Evolutionary conservation across 1,284 basidiomycete genomes (phyloP).

Genomic region (Heterobasidion occidentale): DNA sequence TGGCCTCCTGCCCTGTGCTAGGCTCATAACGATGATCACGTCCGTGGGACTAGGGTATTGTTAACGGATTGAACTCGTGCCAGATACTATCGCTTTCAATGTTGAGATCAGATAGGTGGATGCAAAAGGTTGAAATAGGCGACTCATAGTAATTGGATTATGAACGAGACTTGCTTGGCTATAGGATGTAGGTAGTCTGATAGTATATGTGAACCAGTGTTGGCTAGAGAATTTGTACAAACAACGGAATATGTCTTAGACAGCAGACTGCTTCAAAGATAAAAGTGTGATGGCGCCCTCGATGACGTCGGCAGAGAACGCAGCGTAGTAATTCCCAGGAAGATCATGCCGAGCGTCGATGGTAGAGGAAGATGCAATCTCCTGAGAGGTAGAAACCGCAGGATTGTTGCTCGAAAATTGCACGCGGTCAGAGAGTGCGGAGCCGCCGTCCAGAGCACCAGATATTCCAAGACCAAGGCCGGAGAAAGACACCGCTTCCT

Average conservation of each 20-base stretch:
- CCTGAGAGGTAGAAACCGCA: not conserved
- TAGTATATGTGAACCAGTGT: too few relatives aligned
- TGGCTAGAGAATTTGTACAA: not conserved
- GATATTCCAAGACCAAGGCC: not conserved
- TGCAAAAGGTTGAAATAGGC: not conserved
- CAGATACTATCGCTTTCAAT: too few relatives aligned
- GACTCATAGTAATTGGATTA: not conserved
- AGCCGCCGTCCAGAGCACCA: not conserved
- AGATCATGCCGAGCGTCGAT: conserved; percentile 8
- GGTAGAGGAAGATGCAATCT: not conserved
- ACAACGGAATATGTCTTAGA: conserved; percentile 5
- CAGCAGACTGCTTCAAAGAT: conserved; percentile 26
- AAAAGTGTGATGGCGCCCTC: conserved; percentile 33
- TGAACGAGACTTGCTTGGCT: too few relatives aligned
- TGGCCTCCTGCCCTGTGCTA: too few relatives aligned
- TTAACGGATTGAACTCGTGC: too few relatives aligned
- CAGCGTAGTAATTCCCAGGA: conserved; percentile 16
- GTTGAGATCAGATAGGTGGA: not conserved
- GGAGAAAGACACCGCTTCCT: not conserved
- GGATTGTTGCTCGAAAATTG: not conserved
- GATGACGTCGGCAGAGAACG: conserved; percentile 27
- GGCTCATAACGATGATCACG: too few relatives aligned
- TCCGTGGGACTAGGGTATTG: too few relatives aligned
- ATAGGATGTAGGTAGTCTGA: too few relatives aligned
- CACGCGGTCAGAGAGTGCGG: not conserved